Conservation (phyloP, 495 filamentous ascomycete genomes). For the Hyaloscypha finlandica region DNA sequence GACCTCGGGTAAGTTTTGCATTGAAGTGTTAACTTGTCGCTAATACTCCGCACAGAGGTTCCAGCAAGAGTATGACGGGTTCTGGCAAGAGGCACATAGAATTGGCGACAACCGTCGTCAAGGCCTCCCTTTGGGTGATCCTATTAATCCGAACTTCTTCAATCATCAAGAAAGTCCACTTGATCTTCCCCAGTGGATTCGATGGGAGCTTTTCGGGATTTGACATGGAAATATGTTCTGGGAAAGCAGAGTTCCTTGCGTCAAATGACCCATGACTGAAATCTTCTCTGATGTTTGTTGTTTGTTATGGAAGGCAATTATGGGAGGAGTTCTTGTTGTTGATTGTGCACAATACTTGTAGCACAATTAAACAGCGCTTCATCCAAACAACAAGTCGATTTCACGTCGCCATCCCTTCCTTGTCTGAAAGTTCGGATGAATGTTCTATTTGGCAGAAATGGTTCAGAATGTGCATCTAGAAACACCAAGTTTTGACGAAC, state of each 20-base stretch:
- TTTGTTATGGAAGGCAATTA: neutral
- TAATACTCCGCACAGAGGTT: conserved; percentile 23
- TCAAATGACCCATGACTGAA: too few relatives aligned
- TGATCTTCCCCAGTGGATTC: conserved; percentile 12
- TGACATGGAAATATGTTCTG: too few relatives aligned
- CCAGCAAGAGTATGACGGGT: conserved; percentile 20
- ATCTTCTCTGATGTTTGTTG: too few relatives aligned
- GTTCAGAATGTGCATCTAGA: neutral
- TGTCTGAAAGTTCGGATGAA: neutral
- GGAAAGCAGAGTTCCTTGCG: too few relatives aligned
- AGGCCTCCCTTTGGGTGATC: neutral
- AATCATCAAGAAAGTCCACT: conserved; percentile 12
- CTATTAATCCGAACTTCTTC: conserved; percentile 10
- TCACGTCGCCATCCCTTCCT: neutral
- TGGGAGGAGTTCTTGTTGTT: neutral
- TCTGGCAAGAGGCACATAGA: conserved; percentile 31
- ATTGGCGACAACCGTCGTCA: conserved; percentile 21
- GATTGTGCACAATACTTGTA: neutral
- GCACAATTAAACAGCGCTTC: neutral
- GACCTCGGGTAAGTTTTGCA: conserved; percentile 21
- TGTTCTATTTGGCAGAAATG: neutral
- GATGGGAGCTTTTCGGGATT: neutral
- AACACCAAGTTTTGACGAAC: neutral
- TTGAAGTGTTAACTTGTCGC: neutral
- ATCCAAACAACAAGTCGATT: neutral